phyloP scores from a whole-genome alignment of 1,139 yeast species.

The Eremothecium sinecaudum region DNA sequence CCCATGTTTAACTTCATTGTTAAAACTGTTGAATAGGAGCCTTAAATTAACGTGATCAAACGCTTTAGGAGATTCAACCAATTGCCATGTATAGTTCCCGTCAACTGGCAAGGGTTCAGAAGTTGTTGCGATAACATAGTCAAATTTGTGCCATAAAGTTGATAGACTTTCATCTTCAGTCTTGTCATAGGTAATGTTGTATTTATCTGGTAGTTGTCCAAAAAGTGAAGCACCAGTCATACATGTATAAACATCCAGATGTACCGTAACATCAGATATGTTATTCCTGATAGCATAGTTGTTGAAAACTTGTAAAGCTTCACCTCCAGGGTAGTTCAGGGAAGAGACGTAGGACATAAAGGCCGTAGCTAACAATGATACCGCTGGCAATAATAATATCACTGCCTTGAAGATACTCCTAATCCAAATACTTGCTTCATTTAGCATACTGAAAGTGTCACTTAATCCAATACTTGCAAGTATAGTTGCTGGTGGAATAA shows the following conservation, averaged over 20 bases:
- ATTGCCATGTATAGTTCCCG: conserved; percentile 34
- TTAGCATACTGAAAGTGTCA: conserved; percentile 34
- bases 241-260: conserved; percentile 72
- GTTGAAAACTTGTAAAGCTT: conserved; percentile 52
- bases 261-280: conserved; percentile 37
- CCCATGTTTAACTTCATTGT: conserved; percentile 5
- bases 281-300: conserved; percentile 30
- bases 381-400: conserved; percentile 23
- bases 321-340: conserved; percentile 84
- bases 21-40: conserved; percentile 15
- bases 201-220: conserved; percentile 40
- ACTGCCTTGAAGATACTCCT: conserved; percentile 28
- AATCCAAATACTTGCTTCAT: conserved; percentile 26
- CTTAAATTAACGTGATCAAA: conserved; percentile 32
- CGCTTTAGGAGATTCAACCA: conserved; percentile 32
- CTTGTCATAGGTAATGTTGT: conserved; percentile 56
- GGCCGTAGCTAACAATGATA: conserved; percentile 26
- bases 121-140: conserved; percentile 48
- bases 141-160: conserved; percentile 45
- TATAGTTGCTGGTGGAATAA: conserved; percentile 58
- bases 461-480: conserved; percentile 59
- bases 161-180: conserved; percentile 46
- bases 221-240: conserved; percentile 83
- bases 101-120: conserved; percentile 13
- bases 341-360: conserved; percentile 48